phyloP scores from a whole-genome alignment of 2,329 filamentous ascomycete genomes.

The Lecanicillium sp. region DNA sequence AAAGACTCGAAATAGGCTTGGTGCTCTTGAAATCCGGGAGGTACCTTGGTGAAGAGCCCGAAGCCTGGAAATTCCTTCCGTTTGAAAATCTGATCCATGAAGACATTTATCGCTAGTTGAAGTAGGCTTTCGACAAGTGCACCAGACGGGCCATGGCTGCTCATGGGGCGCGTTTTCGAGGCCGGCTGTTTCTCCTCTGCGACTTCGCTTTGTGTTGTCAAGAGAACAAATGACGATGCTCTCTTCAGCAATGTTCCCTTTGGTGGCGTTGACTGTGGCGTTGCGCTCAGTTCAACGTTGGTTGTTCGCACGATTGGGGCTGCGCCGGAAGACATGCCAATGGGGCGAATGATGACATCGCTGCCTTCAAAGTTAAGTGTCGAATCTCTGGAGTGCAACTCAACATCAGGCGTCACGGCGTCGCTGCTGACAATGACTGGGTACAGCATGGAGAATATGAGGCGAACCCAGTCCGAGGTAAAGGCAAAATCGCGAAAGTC shows the following conservation, averaged over 20 bases:
- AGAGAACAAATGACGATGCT: conserved; percentile 84
- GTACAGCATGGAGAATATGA: conserved; percentile 74
- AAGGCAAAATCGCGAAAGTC: conserved; percentile 79
- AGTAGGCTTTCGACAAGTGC: conserved; percentile 69
- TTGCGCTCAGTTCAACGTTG: conserved; percentile 46
- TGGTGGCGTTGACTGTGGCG: conserved; percentile 39
- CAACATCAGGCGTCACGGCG: conserved; percentile 73
- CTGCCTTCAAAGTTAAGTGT: conserved; percentile 78
- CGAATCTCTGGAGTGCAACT: conserved; percentile 78
- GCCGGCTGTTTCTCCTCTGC: conserved; percentile 43
- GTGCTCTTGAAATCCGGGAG: conserved; percentile 88
- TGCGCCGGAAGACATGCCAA: conserved; percentile 51
- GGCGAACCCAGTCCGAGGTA: conserved; percentile 73
- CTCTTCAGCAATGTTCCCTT: conserved; percentile 62
- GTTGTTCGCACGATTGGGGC: conserved; percentile 70
- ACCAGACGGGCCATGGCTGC: conserved; percentile 31
- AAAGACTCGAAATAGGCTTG: conserved; percentile 95
- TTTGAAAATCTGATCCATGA: conserved; percentile 76
- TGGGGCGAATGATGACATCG: conserved; percentile 75
- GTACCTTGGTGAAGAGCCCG: conserved; percentile 77
- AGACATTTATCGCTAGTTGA: conserved; percentile 71
- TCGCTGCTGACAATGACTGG: conserved; percentile 85
- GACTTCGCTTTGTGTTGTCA: conserved; percentile 58
- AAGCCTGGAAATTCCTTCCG: conserved; percentile 91
- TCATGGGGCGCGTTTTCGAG: conserved; percentile 38